Conservation (phyloP, 169 alveolate genomes). For the Cryptosporidium parvum region DNA sequence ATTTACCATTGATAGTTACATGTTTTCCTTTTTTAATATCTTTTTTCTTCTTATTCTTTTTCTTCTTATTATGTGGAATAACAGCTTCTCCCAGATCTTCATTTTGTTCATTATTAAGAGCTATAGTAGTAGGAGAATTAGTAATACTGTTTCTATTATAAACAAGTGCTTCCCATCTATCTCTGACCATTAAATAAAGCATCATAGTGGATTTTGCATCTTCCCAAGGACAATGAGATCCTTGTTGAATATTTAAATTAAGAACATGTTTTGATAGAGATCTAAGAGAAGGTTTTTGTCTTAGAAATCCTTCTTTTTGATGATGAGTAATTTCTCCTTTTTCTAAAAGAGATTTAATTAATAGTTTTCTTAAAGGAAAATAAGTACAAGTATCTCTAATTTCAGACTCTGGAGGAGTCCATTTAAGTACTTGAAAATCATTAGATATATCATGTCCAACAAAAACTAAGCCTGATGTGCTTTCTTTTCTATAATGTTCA, state of each 20-base stretch:
- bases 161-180: conserved; percentile 46
- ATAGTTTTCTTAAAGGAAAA: conserved; percentile 38
- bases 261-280: conserved; percentile 29
- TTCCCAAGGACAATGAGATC: conserved; percentile 69
- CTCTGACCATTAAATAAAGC: conserved; percentile 64
- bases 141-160: neutral
- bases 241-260: conserved; percentile 50
- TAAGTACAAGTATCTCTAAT: conserved; percentile 66
- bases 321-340: conserved; percentile 16
- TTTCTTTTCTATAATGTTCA: conserved; percentile 46
- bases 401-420: conserved; percentile 64
- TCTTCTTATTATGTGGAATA: neutral
- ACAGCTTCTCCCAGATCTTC: neutral
- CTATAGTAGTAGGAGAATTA: neutral
- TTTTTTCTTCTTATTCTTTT: neutral
- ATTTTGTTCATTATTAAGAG: neutral
- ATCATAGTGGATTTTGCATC: conserved; percentile 68
- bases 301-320: conserved; percentile 18
- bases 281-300: conserved; percentile 63
- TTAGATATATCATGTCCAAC: conserved; percentile 74
- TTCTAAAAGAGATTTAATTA: conserved; percentile 42
- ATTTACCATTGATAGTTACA: neutral
- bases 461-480: conserved; percentile 54
- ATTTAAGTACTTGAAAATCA: conserved; percentile 49
- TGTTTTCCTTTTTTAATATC: neutral